Conservation (phyloP, 257 asterid species). For the Fraxinus quadrangulata region DNA sequence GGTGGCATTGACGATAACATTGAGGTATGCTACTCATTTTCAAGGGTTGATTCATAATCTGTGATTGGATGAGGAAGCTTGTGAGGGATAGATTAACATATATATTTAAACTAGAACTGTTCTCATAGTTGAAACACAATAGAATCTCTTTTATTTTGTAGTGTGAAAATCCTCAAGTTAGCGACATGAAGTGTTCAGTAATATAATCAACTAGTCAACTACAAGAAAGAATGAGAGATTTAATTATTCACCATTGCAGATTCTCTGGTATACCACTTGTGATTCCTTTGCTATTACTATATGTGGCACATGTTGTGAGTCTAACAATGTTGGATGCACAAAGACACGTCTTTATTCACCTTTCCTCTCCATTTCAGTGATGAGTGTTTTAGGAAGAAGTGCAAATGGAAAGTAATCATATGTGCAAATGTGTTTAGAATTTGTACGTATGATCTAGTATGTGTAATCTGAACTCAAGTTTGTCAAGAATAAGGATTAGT, state of each 20-base stretch:
- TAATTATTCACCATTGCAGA: background rate
- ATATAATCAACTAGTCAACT: background rate
- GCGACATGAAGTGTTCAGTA: background rate
- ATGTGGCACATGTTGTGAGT: background rate
- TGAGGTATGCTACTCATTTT: constrained; percentile 46
- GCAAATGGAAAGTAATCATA: background rate
- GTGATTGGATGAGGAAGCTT: background rate
- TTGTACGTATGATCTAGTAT: background rate
- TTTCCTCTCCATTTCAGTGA: background rate
- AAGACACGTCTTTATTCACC: background rate
- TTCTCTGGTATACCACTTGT: background rate
- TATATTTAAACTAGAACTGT: background rate
- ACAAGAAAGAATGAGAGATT: background rate
- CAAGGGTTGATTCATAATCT: background rate
- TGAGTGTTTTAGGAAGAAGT: background rate
- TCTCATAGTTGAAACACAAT: too few relatives aligned
- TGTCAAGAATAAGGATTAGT: background rate
- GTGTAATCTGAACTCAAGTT: background rate
- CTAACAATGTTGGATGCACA: background rate
- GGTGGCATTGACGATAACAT: constrained; percentile 44
- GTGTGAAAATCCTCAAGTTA: background rate
- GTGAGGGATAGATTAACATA: background rate
- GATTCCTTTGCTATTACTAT: background rate
- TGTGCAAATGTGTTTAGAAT: too few relatives aligned
- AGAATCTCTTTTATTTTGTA: background rate